Conservation (phyloP, 164 flowering plant species). For the Annona squamosa region DNA sequence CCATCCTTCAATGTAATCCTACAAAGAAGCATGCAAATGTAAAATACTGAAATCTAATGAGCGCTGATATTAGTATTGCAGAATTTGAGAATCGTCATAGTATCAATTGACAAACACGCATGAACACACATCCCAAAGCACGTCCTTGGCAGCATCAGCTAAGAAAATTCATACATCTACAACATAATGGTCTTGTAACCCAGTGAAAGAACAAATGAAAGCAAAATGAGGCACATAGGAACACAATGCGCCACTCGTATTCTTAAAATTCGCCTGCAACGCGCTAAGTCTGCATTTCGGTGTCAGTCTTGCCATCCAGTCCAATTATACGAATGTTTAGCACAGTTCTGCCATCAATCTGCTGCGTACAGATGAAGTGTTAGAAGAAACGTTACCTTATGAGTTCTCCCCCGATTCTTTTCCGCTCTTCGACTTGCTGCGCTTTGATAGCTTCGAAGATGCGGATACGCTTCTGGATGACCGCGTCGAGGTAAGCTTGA, state of each 20-base stretch:
- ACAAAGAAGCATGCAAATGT: background rate
- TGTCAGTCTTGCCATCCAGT: no score
- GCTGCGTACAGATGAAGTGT: background rate
- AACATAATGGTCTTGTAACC: no score
- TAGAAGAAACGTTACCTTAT: slow-evolving; percentile 42
- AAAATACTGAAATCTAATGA: no score
- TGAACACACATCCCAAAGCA: background rate
- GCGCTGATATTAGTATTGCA: background rate
- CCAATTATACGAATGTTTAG: no score
- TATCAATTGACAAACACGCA: background rate
- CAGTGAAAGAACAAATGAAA: no score
- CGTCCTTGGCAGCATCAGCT: background rate
- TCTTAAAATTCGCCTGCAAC: no score
- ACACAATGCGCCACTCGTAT: no score
- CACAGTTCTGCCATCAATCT: no score
- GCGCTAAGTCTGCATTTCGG: no score
- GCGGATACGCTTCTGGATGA: slow-evolving; percentile 57
- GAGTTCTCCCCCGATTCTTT: slow-evolving; percentile 42
- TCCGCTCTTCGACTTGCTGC: slow-evolving; percentile 33
- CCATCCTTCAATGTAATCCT: slow-evolving; percentile 86
- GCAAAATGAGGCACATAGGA: no score
- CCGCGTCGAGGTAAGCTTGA: slow-evolving; percentile 41
- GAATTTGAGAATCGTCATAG: background rate
- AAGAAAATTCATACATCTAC: no score
- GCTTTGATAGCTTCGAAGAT: slow-evolving; percentile 53